Evolutionary conservation across 108 stramenopile genomes (phyloP).

Genomic region (Skeletonema costatum): DNA sequence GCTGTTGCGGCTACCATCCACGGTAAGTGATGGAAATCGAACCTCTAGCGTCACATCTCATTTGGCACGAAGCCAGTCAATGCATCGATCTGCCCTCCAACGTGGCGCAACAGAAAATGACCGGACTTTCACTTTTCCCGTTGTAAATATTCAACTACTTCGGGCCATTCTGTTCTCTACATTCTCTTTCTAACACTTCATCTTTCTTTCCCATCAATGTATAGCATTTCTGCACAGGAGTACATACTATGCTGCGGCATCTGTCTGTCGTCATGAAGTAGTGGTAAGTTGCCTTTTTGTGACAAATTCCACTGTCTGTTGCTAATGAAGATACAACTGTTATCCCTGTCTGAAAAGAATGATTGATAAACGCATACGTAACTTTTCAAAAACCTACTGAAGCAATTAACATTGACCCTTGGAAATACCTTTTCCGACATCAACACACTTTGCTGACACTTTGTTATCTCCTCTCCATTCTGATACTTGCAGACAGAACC

Average conservation of each 20-base stretch:
- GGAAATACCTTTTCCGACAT: background rate
- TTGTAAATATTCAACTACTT: slow-evolving; percentile 28
- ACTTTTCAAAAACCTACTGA: slow-evolving; percentile 34
- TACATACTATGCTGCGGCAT: background rate
- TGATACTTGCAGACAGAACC: background rate
- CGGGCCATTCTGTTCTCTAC: slow-evolving; percentile 42
- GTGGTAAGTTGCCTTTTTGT: background rate
- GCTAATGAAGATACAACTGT: slow-evolving; percentile 34
- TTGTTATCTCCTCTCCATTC: background rate
- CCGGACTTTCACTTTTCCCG: slow-evolving; percentile 53
- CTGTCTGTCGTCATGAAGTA: background rate
- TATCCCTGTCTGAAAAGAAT: slow-evolving; percentile 43
- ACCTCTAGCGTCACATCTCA: slow-evolving; percentile 42
- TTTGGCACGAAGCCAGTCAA: slow-evolving; percentile 35
- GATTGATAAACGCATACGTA: slow-evolving; percentile 37
- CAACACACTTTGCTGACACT: background rate
- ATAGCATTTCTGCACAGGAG: background rate
- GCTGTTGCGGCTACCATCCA: background rate
- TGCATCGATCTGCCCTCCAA: slow-evolving; percentile 48
- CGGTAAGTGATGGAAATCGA: background rate
- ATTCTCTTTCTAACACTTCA: background rate
- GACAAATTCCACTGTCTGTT: background rate
- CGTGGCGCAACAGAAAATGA: slow-evolving; percentile 42
- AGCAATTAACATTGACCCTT: background rate
- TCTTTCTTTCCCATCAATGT: background rate